Evolutionary conservation across 495 filamentous ascomycete species (phyloP).

Genomic region (Xylaria castorea): DNA sequence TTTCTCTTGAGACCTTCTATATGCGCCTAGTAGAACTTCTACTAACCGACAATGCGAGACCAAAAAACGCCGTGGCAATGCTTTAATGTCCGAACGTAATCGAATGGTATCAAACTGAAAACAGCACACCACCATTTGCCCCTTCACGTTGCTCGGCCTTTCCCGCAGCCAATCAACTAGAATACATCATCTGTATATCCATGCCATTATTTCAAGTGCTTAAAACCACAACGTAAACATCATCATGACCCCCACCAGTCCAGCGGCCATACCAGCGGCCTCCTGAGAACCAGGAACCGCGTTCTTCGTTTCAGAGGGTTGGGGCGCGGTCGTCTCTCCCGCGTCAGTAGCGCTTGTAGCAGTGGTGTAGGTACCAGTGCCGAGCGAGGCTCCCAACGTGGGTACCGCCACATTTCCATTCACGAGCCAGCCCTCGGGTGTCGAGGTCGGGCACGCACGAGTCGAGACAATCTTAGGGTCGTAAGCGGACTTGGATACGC

Average conservation of each 20-base stretch:
- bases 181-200: slow-evolving; percentile 18
- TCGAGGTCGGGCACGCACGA: slow-evolving; percentile 75
- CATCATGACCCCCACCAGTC: slow-evolving; percentile 59
- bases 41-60: slow-evolving; percentile 4
- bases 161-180: slow-evolving; percentile 3
- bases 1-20: background rate
- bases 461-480: slow-evolving; percentile 61
- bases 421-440: slow-evolving; percentile 72
- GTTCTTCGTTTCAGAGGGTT: slow-evolving; percentile 31
- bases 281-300: slow-evolving; percentile 32
- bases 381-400: slow-evolving; percentile 64
- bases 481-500: slow-evolving; percentile 70
- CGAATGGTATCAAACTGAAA: slow-evolving; percentile 10
- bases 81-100: background rate
- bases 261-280: slow-evolving; percentile 51
- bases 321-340: slow-evolving; percentile 22
- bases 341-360: slow-evolving; percentile 36
- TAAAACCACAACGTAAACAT: slow-evolving; percentile 59
- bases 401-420: slow-evolving; percentile 72
- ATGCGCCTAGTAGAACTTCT: slow-evolving; percentile 7
- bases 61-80: slow-evolving; percentile 14
- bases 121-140: slow-evolving; percentile 1
- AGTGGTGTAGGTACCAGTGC: slow-evolving; percentile 38
- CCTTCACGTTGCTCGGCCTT: background rate
- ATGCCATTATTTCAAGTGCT: background rate